Base-by-base conservation (phyloP, 2,329 filamentous ascomycete genomes). In the Claviceps paspali region DNA sequence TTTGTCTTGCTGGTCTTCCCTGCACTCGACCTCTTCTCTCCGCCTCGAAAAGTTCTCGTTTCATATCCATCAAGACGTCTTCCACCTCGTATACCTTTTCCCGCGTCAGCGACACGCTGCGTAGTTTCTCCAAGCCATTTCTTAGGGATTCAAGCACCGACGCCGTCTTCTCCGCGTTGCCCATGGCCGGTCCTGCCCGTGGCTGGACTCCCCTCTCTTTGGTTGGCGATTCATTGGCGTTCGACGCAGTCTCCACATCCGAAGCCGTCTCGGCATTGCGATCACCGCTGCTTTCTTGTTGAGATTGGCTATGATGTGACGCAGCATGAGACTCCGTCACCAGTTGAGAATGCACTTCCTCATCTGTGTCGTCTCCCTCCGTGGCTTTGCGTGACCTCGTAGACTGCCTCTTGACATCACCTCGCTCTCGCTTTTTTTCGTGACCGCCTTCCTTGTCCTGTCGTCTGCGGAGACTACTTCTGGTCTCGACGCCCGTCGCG, bases 31-130 rank as follows among this genome's bases (percentile, higher is more conserved):
- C 68, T 43, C 80, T 67, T 48, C 64, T 64, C 48, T 76, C 76
- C 12, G 82, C 83, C 39, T 78, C 73, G 53, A 81, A 82, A 36
- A 87, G 67, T 53, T 81, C 76, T 44, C 72, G 68, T 54, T 82
- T 79, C 45, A 88, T 73, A 53, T 88, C 80, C 62, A 87, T 83
- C 52, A 91, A 66, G 48, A 84, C 61, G 51, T 87, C 79, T 50
- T 91, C 83, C 45, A 91, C 67, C 52, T 79, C 68, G 41, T 76
- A 68, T 37, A 85, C 72, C 42, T 83, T 76, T 9, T 71, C 64
- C 9, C 73, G 67, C 12, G 74, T 74, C 29, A 92, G 57, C 12
- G 70, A 63, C 17, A 76, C 64, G 21, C 59, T 61, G 38, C 67
- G 70, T 40, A 86, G 63, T 44, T 75, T 67, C 15, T 65, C 63